Conservation (phyloP, 352 stramenopile genomes). For the Phytophthora cactorum region DNA sequence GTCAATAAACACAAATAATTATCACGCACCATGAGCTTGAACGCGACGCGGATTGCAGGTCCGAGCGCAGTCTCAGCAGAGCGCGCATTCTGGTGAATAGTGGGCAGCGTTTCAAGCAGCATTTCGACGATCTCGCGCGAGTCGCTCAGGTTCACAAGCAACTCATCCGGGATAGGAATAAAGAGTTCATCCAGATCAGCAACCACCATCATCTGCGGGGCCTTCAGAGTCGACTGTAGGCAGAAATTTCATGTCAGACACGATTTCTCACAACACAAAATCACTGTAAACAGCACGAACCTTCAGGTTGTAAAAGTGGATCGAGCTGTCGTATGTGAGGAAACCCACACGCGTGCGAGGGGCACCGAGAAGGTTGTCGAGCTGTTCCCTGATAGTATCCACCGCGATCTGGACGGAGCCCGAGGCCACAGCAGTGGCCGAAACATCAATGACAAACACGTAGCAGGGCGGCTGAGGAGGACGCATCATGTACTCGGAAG, state of each 20-base stretch:
- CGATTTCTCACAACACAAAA: neutral
- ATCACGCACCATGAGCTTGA: slow-evolving; percentile 96
- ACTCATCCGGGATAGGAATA: slow-evolving; percentile 94
- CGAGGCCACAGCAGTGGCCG: slow-evolving; percentile 70
- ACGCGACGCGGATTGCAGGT: slow-evolving; percentile 94
- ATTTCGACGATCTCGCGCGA: slow-evolving; percentile 93
- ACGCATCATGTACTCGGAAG: slow-evolving; percentile 92
- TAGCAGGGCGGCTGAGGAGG: slow-evolving; percentile 87
- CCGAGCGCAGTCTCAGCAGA: slow-evolving; percentile 83
- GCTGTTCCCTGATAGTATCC: slow-evolving; percentile 81
- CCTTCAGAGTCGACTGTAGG: slow-evolving; percentile 71
- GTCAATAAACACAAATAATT: neutral
- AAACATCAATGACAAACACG: slow-evolving; percentile 92
- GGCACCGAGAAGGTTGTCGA: slow-evolving; percentile 78
- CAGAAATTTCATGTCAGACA: neutral
- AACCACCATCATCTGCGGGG: slow-evolving; percentile 91
- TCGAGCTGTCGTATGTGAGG: slow-evolving; percentile 84
- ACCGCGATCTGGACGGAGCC: slow-evolving; percentile 75
- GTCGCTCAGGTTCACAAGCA: slow-evolving; percentile 98
- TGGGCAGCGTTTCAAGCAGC: slow-evolving; percentile 95
- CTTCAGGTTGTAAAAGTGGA: slow-evolving; percentile 93
- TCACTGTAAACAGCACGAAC: slow-evolving; percentile 28
- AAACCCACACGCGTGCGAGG: slow-evolving; percentile 86
- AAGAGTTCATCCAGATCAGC: slow-evolving; percentile 89
- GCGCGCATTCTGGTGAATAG: slow-evolving; percentile 86